phyloP scores from a whole-genome alignment of 768 basidiomycete genomes.

The Mycena filopes region DNA sequence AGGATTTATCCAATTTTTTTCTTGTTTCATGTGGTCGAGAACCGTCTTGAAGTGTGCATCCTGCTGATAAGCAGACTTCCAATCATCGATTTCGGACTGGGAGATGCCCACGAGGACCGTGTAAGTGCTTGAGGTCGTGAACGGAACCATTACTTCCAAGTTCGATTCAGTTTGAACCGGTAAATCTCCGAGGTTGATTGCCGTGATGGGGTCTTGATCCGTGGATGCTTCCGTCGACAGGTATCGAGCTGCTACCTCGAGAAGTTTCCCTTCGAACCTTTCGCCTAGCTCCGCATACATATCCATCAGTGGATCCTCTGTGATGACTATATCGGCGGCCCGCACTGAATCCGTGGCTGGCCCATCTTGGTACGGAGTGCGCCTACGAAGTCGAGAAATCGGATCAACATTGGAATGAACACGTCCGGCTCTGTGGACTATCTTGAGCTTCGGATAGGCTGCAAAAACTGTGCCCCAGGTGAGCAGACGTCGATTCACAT shows the following conservation, averaged over 20 bases:
- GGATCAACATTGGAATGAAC: slow-evolving; percentile 55
- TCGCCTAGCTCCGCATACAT: background rate
- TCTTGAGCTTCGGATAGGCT: slow-evolving; percentile 47
- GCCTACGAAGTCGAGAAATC: slow-evolving; percentile 43
- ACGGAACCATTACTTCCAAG: no score
- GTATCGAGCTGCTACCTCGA: background rate
- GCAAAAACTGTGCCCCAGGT: slow-evolving; percentile 50
- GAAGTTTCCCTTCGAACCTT: background rate
- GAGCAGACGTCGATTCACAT: slow-evolving; percentile 47
- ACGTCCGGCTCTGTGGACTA: slow-evolving; percentile 50
- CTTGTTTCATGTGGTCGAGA: background rate
- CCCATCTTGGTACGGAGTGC: slow-evolving; percentile 34
- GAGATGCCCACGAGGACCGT: background rate
- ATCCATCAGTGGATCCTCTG: no score
- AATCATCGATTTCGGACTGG: background rate
- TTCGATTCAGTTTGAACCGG: no score
- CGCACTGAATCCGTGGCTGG: no score
- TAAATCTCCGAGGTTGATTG: no score
- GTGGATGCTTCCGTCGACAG: no score
- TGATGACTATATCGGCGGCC: no score
- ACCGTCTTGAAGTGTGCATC: slow-evolving; percentile 4
- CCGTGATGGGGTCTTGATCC: no score
- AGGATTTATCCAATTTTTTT: slow-evolving; percentile 9
- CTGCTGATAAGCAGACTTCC: background rate
- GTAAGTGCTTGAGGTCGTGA: background rate